Conservation (phyloP, 2,329 filamentous ascomycete genomes). For the Claviceps monticola region DNA sequence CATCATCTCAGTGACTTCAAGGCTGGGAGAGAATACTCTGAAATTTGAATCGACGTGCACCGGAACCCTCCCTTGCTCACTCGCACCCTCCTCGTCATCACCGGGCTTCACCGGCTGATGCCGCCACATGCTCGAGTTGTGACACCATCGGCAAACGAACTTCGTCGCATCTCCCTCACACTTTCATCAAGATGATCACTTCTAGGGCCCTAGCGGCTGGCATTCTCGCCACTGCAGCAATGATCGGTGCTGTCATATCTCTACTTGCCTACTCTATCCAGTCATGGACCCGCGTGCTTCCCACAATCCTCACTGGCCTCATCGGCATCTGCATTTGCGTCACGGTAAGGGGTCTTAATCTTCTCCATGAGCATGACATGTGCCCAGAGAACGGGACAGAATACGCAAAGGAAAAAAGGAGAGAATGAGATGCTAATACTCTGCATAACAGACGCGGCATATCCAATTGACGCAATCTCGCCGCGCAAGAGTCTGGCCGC, state of each 20-base stretch:
- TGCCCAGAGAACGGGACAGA: not conserved
- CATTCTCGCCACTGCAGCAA: not conserved
- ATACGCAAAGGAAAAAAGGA: not conserved
- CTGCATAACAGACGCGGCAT: conserved; percentile 15
- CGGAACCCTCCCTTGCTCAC: too few species aligned
- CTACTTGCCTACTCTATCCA: not conserved
- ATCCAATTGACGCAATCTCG: conserved; percentile 14
- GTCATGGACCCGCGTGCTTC: conserved; percentile 1
- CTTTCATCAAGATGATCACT: not conserved
- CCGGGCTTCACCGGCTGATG: not conserved
- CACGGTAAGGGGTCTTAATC: conserved; percentile 12
- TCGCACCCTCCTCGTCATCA: not conserved
- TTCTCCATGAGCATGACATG: not conserved
- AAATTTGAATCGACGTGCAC: not conserved
- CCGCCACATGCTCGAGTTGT: not conserved
- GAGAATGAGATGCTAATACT: not conserved
- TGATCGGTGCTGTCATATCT: not conserved
- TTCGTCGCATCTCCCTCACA: not conserved
- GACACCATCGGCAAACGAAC: not conserved
- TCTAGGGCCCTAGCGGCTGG: not conserved
- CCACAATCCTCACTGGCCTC: conserved; percentile 9
- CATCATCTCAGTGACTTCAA: not conserved
- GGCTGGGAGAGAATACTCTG: not conserved
- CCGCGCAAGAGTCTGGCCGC: conserved; percentile 8
- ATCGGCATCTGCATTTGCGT: conserved; percentile 15